Base-by-base conservation (phyloP, 1,284 basidiomycete species). In the Mycena sp. region DNA sequence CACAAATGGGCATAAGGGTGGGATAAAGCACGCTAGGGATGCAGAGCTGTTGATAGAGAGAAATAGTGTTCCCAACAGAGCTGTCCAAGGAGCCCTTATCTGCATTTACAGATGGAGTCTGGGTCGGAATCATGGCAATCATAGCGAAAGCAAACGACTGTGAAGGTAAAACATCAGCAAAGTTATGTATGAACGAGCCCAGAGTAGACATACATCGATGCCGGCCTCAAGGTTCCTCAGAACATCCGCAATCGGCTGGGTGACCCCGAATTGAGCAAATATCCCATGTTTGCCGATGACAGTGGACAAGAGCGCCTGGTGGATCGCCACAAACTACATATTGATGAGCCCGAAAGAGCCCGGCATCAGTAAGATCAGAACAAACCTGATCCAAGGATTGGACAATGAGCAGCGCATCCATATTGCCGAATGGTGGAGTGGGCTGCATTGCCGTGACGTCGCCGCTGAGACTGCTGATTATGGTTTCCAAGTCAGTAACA, bases 271-370 rank as follows among this genome's bases (percentile, higher is more conserved):
- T 28, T 58, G 56, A n/a, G 56, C 45, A 28, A 58, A 58, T 17
- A 58, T 58, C 11, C 19, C 6, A 29, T 58, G 56, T 19, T 58
- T 58, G 14, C 56, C 56, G 21, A 58, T 58, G 26, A 58, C 46
- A 19, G 46, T 50, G 2, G 56, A 2, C 44, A 57, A n/a, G 25
- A 57, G 45, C 2, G 23, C 25, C 26, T 57, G 43, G 30, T 57
- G 55, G 11, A 57, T 30, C 4, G 6, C 2, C 3, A 57, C 55
- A 19, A 57, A 57, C 55, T 57, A 10, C 3, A n/a, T n/a, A n/a
- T n/a, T n/a, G n/a, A n/a, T n/a, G n/a, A n/a, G n/a, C n/a, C n/a
- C n/a, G n/a, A n/a, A 32, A 44, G n/a, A n/a, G n/a, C n/a, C n/a
- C n/a, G n/a, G n/a, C n/a, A 41, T 14, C 14, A 28, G 30, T 30